Evolutionary conservation across 306 rosid genomes (phyloP).

Genomic region (Citrullus colocynthis): DNA sequence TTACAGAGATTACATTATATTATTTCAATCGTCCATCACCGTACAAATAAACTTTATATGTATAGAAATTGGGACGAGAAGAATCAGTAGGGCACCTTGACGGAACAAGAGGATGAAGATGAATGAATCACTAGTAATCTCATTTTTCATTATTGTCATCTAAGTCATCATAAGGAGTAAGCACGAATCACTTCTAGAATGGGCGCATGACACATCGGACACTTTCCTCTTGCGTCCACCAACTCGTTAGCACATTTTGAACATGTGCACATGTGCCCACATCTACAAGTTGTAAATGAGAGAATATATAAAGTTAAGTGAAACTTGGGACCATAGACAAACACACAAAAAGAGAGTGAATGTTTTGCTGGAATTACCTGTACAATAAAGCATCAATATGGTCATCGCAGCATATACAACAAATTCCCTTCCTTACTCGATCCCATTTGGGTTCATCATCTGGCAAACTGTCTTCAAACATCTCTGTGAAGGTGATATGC

Average conservation of each 20-base stretch:
- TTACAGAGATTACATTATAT: not conserved
- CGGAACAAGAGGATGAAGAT: not conserved
- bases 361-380: conserved; percentile 36
- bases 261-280: conserved; percentile 98
- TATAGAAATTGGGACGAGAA: not conserved
- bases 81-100: not conserved
- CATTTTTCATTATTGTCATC: not conserved
- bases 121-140: not conserved
- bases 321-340: not conserved
- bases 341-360: not conserved
- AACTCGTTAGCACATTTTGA: conserved; percentile 67
- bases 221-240: conserved; percentile 52
- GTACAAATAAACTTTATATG: not conserved
- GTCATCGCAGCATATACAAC: conserved; percentile 66
- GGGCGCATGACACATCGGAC: conserved; percentile 97
- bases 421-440: conserved; percentile 78
- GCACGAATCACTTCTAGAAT: conserved; percentile 89
- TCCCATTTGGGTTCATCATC: conserved; percentile 74
- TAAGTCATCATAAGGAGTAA: conserved; percentile 38
- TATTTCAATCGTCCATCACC: conserved; percentile 3
- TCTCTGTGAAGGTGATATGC: conserved; percentile 25
- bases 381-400: conserved; percentile 83
- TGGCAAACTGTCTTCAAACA: conserved; percentile 24
- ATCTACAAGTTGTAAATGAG: conserved; percentile 29
- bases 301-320: not conserved